A percentile compares a stretch with the other conserved stretches of the same genome.
phyloP scores from a whole-genome alignment of 2,329 filamentous ascomycete genomes.

The Myriangium duriaei region DNA sequence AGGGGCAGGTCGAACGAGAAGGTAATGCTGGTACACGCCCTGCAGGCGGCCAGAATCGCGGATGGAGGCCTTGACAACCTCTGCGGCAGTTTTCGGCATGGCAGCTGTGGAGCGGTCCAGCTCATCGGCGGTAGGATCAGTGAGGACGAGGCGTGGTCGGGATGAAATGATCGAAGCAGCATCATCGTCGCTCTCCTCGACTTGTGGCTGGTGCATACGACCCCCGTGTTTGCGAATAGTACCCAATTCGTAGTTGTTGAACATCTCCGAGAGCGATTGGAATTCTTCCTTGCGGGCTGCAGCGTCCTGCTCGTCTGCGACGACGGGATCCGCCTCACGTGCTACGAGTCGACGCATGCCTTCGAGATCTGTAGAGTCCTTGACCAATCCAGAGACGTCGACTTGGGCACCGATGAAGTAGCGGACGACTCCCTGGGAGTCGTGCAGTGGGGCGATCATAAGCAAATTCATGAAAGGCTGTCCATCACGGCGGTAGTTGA shows the following conservation, averaged over 20 bases:
- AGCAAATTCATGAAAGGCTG: slow-evolving; percentile 67
- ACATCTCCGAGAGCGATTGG: slow-evolving; percentile 54
- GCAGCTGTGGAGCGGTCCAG: slow-evolving; percentile 10
- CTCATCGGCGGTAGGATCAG: slow-evolving; percentile 31
- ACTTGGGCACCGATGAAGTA: slow-evolving; percentile 65
- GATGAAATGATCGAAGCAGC: slow-evolving; percentile 23
- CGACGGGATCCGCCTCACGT: slow-evolving; percentile 21
- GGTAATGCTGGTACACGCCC: slow-evolving; percentile 32
- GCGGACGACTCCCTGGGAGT: slow-evolving; percentile 52
- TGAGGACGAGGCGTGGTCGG: slow-evolving; percentile 36
- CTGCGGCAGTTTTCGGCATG: not conserved
- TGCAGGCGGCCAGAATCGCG: slow-evolving; percentile 4
- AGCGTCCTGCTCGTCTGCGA: slow-evolving; percentile 21
- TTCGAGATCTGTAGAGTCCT: slow-evolving; percentile 53
- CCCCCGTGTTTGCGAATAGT: slow-evolving; percentile 52
- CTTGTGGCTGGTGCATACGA: slow-evolving; percentile 45
- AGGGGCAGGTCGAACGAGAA: slow-evolving; percentile 54
- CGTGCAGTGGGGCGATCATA: slow-evolving; percentile 59
- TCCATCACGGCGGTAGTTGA: slow-evolving; percentile 65
- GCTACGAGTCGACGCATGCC: slow-evolving; percentile 35
- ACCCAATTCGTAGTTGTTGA: slow-evolving; percentile 54
- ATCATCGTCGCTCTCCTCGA: slow-evolving; percentile 32
- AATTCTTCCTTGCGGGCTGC: slow-evolving; percentile 48
- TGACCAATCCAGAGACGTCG: slow-evolving; percentile 56
- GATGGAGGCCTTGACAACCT: not conserved